These are phyloP conservation scores for Claviceps quebecensis DNA, from an alignment of 2,329 filamentous ascomycete genomes.

Conservation along the genomic window DNA sequence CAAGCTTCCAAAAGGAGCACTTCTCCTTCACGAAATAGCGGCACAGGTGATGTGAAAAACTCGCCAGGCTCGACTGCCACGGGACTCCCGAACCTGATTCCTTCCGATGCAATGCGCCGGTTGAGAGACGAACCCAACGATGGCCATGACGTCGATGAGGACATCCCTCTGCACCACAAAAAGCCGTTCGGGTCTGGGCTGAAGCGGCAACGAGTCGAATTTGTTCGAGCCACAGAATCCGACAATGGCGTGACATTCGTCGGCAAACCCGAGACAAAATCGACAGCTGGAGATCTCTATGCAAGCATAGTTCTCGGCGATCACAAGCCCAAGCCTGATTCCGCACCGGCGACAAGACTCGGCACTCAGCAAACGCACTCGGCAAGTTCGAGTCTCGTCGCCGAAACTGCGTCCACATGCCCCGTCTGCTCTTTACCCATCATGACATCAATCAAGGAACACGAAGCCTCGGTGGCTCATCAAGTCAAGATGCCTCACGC, in stretches of 20 bases:
- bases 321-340: constrained; percentile 6
- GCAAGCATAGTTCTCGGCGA: constrained; percentile 50
- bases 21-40: not conserved
- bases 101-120: constrained; percentile 14
- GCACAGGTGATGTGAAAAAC: not conserved
- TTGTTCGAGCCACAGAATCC: constrained; percentile 38
- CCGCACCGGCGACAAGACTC: constrained; percentile 10
- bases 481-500: constrained; percentile 57
- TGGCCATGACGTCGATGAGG: constrained; percentile 22
- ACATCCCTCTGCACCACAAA: constrained; percentile 38
- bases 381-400: not conserved
- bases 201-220: constrained; percentile 38
- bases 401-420: constrained; percentile 14
- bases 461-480: constrained; percentile 53
- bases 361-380: not conserved
- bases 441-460: constrained; percentile 22
- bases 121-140: constrained; percentile 12
- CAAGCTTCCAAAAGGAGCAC: not conserved
- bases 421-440: constrained; percentile 23
- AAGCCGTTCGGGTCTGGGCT: constrained; percentile 43
- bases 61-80: not conserved
- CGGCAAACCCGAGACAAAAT: constrained; percentile 7
- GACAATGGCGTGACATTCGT: constrained; percentile 17
- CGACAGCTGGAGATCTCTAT: constrained; percentile 44
- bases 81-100: not conserved